A percentile compares a stretch with the other conserved stretches of the same genome.
phyloP scores from a whole-genome alignment of 2,329 filamentous ascomycete species.

The Byssochlamys sp. region DNA sequence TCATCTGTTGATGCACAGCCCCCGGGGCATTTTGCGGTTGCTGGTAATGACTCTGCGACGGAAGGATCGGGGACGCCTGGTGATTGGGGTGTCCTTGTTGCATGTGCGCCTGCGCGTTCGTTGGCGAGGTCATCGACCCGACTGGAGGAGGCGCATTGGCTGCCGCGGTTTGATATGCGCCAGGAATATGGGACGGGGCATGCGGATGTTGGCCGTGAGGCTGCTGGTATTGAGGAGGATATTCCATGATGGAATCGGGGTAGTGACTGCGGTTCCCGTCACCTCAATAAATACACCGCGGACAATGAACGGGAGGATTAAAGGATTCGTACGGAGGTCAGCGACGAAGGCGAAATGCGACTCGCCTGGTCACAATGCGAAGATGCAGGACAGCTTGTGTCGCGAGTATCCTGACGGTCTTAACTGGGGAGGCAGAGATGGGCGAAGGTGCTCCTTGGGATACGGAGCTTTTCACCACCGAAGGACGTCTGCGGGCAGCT shows the following conservation, averaged over 20 bases:
- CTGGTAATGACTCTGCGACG: slow-evolving; percentile 63
- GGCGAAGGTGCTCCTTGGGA: not conserved
- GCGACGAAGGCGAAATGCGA: slow-evolving; percentile 2
- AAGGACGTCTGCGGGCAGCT: slow-evolving; percentile 17
- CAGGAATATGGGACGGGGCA: slow-evolving; percentile 46
- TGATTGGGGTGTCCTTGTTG: slow-evolving; percentile 49
- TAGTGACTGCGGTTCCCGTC: slow-evolving; percentile 10
- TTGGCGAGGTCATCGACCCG: slow-evolving; percentile 59
- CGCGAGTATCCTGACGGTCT: not conserved
- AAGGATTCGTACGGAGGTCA: not conserved
- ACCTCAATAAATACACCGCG: slow-evolving; percentile 2
- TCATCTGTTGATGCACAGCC: slow-evolving; percentile 58
- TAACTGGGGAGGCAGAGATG: not conserved
- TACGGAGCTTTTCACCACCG: not conserved
- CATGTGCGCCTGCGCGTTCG: slow-evolving; percentile 58
- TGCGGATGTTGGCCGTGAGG: slow-evolving; percentile 54
- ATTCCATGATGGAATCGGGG: slow-evolving; percentile 54
- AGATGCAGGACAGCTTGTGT: not conserved
- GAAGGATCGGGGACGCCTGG: slow-evolving; percentile 70
- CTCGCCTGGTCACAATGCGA: not conserved
- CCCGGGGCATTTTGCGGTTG: slow-evolving; percentile 53
- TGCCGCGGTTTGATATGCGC: slow-evolving; percentile 55
- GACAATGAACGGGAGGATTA: not conserved
- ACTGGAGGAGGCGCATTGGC: slow-evolving; percentile 36
- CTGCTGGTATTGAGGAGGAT: slow-evolving; percentile 63